Base-by-base conservation (phyloP, 164 flowering plant species). In the Macadamia integrifolia region DNA sequence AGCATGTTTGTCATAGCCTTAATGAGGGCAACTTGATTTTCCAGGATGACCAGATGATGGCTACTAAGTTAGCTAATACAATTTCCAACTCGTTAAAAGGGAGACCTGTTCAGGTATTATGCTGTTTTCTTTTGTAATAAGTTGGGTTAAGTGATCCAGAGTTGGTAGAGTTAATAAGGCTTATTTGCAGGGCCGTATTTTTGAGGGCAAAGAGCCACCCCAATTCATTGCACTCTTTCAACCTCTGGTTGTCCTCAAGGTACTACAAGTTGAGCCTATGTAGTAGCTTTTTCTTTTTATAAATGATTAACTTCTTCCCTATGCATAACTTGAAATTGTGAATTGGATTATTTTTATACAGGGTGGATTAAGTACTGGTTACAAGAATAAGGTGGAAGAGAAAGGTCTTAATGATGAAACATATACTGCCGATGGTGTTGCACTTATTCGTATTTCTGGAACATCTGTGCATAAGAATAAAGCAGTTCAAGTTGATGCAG, bases 331-430 rank as follows among this genome's bases (percentile, higher is more conserved):
- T 57, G 12, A n/a, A 57, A 44, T 65, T 66, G 29, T 48, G 53
- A 58, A 55, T 42, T 73, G 13, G 18, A 57, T 0, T 44, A 69
- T 46, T 60, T 68, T n/a, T 69, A 50, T 71, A 61, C 69, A 95
- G 99, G 99, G 99, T 77, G 99, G 99, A 74, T 11, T 87, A 67
- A 92, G 99, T 80, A 82, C 96, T 75, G 89, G 96, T 68, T 92
- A 89, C 86, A 95, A 91, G 66, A 91, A 87, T 29, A 73, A 60
- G 17, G 53, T 89, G 60, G 87, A 82, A 64, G 96, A 90, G 53
- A 90, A 88, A 82, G 94, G 89, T 60, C 64, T 80, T 71, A 76
- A 78, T 60, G 99, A 95, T 86, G 93, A 93, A 72, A 85, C 93
- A 31, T 95, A 92, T 75, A 71, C 84, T 58, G 62, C 85, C 18